Evolutionary conservation across 345 rosid genomes (phyloP).

Genomic region (Cochlearia excelsa): DNA sequence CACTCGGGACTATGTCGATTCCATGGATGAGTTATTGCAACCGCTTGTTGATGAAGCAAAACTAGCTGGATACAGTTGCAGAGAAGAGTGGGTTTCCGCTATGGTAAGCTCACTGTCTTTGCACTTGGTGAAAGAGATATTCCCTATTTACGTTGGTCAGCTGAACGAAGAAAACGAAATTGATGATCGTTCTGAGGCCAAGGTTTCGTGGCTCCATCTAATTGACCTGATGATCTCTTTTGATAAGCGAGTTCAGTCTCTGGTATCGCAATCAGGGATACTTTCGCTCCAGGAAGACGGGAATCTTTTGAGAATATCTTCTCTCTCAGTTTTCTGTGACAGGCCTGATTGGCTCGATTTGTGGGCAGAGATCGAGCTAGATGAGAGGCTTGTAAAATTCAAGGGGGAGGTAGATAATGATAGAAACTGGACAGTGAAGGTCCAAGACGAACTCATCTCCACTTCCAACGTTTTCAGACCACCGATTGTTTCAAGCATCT

Average conservation of each 20-base stretch:
- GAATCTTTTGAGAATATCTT: constrained; percentile 66
- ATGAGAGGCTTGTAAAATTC: constrained; percentile 59
- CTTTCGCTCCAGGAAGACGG: constrained; percentile 70
- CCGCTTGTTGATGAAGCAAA: constrained; percentile 91
- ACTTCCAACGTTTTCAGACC: constrained; percentile 60
- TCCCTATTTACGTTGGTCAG: constrained; percentile 62
- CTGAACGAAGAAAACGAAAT: constrained; percentile 49
- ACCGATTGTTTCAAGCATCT: constrained; percentile 57
- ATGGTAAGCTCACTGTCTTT: constrained; percentile 74
- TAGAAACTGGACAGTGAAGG: constrained; percentile 69
- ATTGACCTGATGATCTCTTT: constrained; percentile 87
- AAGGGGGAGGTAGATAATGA: constrained; percentile 55
- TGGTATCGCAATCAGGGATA: constrained; percentile 75
- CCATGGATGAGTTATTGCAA: constrained; percentile 88
- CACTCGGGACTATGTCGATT: constrained; percentile 79
- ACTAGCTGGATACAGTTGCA: constrained; percentile 85
- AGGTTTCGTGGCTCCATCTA: constrained; percentile 80
- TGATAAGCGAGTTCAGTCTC: constrained; percentile 70
- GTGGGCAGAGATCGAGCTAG: constrained; percentile 86
- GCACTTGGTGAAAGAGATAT: constrained; percentile 75
- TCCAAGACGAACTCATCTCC: constrained; percentile 54
- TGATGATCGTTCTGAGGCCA: constrained; percentile 50
- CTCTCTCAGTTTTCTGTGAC: constrained; percentile 80
- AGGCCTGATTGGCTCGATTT: constrained; percentile 85
- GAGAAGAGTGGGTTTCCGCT: constrained; percentile 95